phyloP scores from a whole-genome alignment of 768 basidiomycete species.

The Pleurotus ostreatus region DNA sequence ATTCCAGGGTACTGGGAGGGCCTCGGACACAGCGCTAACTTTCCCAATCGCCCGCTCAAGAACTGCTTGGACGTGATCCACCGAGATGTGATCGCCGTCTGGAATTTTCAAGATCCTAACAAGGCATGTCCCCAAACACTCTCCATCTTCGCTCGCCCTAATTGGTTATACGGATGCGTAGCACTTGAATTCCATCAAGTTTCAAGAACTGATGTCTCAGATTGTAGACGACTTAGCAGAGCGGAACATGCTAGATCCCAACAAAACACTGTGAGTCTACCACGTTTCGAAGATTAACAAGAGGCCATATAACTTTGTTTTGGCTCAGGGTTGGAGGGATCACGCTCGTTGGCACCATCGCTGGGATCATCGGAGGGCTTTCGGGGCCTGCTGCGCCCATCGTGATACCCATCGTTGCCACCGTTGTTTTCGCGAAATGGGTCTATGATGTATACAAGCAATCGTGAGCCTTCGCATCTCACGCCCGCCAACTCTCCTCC shows the following conservation, averaged over 20 bases:
- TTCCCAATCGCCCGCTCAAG: slow-evolving; percentile 14
- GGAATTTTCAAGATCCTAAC: slow-evolving; percentile 21
- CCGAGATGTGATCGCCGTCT: slow-evolving; percentile 18
- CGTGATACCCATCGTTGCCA: slow-evolving; percentile 17
- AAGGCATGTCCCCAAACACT: too few species aligned
- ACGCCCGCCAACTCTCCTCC: too few species aligned
- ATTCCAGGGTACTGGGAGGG: slow-evolving; percentile 21
- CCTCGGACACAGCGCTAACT: slow-evolving; percentile 18
- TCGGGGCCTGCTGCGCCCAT: slow-evolving; percentile 16
- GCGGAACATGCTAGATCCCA: not conserved
- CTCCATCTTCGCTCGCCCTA: too few species aligned
- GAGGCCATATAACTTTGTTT: not conserved
- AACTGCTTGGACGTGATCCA: slow-evolving; percentile 20
- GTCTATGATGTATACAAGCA: slow-evolving; percentile 16
- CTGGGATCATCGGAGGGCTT: slow-evolving; percentile 10
- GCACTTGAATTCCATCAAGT: slow-evolving; percentile 14
- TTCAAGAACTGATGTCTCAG: slow-evolving; percentile 16
- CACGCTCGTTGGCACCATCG: slow-evolving; percentile 2
- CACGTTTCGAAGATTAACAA: not conserved
- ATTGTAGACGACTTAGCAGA: slow-evolving; percentile 8
- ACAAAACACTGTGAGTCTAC: not conserved
- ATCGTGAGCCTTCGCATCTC: too few species aligned
- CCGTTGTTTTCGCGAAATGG: slow-evolving; percentile 16
- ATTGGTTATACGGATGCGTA: not conserved
- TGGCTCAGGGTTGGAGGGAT: not conserved